A percentile compares a stretch with the other conserved stretches of the same genome.
Conservation (phyloP, 2,329 filamentous ascomycete genomes). For the Didymella pinodella region DNA sequence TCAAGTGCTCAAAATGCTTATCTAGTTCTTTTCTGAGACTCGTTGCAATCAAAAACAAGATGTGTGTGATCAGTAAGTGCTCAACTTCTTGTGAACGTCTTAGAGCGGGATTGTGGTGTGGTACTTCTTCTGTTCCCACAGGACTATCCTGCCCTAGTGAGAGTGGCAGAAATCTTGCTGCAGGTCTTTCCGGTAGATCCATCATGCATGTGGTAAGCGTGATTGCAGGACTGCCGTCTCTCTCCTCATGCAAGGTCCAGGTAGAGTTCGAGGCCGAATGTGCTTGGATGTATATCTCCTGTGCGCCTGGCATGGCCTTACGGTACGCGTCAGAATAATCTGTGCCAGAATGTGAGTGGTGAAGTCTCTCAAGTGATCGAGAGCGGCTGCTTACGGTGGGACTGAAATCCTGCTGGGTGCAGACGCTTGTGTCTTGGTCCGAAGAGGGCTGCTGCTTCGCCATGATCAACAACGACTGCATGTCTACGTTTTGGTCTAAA, state of each 20-base stretch:
- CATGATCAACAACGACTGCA: neutral
- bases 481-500: neutral
- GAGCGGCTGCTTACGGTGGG: neutral
- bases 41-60: neutral
- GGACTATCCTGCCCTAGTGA: too few species aligned
- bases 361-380: neutral
- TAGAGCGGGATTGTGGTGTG: neutral
- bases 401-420: neutral
- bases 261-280: neutral
- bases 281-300: neutral
- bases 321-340: neutral
- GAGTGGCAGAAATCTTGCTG: neutral
- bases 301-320: neutral
- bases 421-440: neutral
- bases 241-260: neutral
- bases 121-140: neutral
- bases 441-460: neutral
- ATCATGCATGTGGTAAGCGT: neutral
- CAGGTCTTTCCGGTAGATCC: neutral
- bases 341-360: neutral
- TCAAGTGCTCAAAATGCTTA: constrained; percentile 4
- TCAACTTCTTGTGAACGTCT: neutral
- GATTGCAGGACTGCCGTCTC: constrained; percentile 4
- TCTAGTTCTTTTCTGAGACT: neutral
- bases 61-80: neutral